Percentiles rank a stretch among this genome's conserved stretches.
These are phyloP conservation scores for Peniophora sp. DNA, from an alignment of 1,284 basidiomycete genomes.

Conservation along the genomic window DNA sequence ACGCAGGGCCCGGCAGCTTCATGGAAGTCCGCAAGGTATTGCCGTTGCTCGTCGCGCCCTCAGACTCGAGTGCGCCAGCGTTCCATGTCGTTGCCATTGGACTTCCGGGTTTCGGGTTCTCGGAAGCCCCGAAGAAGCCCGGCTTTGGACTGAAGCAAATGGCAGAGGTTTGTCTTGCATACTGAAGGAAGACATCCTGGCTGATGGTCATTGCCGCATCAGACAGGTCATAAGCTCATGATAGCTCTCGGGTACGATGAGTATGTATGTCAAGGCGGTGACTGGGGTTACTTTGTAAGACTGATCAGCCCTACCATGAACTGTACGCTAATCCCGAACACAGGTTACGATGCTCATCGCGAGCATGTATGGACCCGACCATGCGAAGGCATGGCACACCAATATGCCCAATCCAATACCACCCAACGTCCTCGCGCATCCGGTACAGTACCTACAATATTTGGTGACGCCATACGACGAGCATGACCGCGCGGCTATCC, in stretches of 20 bases:
- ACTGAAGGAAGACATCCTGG: not conserved
- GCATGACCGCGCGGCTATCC: conserved; percentile 18
- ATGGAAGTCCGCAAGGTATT: conserved; percentile 47
- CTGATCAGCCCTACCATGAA: not conserved
- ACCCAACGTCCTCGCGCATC: not conserved
- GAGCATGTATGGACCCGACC: conserved; percentile 19
- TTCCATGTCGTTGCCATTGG: conserved; percentile 52
- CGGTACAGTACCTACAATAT: conserved; percentile 8
- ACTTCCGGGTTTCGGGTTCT: conserved; percentile 51
- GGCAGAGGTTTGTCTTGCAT: conserved; percentile 20
- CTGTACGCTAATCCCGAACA: not conserved
- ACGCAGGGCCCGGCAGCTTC: conserved; percentile 51
- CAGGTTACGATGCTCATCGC: conserved; percentile 24
- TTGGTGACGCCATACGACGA: conserved; percentile 14
- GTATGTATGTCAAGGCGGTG: conserved; percentile 40
- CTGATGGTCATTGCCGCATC: not conserved
- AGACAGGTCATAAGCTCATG: conserved; percentile 40
- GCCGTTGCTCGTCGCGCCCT: conserved; percentile 33
- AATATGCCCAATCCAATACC: conserved; percentile 14
- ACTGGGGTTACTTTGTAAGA: conserved; percentile 30
- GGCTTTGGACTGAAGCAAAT: conserved; percentile 25
- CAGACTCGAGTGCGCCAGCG: conserved; percentile 34
- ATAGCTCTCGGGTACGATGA: conserved; percentile 34
- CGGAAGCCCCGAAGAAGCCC: conserved; percentile 30
- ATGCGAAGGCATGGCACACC: conserved; percentile 28